These are phyloP conservation scores for Sechiopsis laciniata DNA, from an alignment of 306 rosid genomes.

Conservation along the genomic window DNA sequence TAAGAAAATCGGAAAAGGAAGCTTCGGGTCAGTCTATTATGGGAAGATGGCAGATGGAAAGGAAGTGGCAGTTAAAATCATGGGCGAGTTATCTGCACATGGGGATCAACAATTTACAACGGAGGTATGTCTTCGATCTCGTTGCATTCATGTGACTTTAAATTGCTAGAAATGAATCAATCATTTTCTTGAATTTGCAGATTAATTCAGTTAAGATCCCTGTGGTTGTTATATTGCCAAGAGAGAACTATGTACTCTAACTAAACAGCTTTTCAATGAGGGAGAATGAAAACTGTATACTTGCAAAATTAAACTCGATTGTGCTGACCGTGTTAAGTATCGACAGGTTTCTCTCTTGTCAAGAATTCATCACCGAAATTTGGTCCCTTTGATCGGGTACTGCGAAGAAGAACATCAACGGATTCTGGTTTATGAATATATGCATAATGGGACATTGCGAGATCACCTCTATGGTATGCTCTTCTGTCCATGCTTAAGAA, in stretches of 20 bases:
- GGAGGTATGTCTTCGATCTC: slow-evolving; percentile 44
- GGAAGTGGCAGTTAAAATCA: slow-evolving; percentile 93
- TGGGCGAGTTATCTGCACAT: slow-evolving; percentile 71
- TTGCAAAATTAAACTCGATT: slow-evolving; percentile 19
- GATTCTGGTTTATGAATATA: slow-evolving; percentile 82
- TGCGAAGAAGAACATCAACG: slow-evolving; percentile 85
- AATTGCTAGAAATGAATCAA: background rate
- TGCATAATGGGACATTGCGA: slow-evolving; percentile 93
- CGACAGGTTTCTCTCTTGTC: slow-evolving; percentile 88
- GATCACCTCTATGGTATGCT: slow-evolving; percentile 73
- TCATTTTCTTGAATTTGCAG: background rate
- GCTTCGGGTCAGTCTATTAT: slow-evolving; percentile 91
- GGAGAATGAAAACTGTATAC: slow-evolving; percentile 2
- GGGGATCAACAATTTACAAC: slow-evolving; percentile 80
- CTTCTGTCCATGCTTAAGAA: slow-evolving; percentile 21
- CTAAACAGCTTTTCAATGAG: background rate
- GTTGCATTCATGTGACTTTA: background rate
- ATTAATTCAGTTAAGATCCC: background rate
- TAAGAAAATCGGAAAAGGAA: slow-evolving; percentile 82
- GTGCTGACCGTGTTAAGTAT: slow-evolving; percentile 14
- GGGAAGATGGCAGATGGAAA: slow-evolving; percentile 95
- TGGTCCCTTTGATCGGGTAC: slow-evolving; percentile 94
- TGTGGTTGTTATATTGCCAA: background rate
- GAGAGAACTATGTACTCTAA: background rate
- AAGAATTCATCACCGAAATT: slow-evolving; percentile 91